These are phyloP conservation scores for Pseudogymnoascus sp. DNA, from an alignment of 2,329 filamentous ascomycete species.

Conservation along the genomic window DNA sequence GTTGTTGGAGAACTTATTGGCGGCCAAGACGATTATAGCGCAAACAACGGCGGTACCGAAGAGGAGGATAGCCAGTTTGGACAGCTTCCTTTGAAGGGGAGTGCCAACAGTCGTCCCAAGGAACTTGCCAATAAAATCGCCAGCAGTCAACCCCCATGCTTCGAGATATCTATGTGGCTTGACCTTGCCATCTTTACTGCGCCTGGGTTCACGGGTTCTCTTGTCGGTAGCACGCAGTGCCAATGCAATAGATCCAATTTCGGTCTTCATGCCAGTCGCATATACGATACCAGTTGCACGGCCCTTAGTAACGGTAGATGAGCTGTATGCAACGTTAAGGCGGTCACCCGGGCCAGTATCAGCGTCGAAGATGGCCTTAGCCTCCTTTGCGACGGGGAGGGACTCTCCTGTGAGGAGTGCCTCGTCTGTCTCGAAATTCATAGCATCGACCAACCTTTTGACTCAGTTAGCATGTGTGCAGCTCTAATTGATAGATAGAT, in stretches of 20 bases:
- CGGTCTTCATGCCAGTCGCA: constrained; percentile 51
- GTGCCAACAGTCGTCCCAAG: constrained; percentile 57
- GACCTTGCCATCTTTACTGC: constrained; percentile 39
- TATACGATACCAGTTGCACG: constrained; percentile 52
- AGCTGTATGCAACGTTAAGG: constrained; percentile 53
- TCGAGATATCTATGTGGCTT: constrained; percentile 39
- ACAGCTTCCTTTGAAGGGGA: constrained; percentile 57
- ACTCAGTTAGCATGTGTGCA: constrained; percentile 11
- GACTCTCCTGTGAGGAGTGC: constrained; percentile 55
- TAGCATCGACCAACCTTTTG: constrained; percentile 37
- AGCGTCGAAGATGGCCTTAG: constrained; percentile 38
- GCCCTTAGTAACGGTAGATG: constrained; percentile 53
- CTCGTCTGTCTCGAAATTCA: constrained; percentile 52
- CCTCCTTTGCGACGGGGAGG: constrained; percentile 45
- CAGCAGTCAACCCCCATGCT: constrained; percentile 34
- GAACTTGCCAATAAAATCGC: constrained; percentile 50
- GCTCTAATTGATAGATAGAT: background rate
- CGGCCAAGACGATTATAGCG: constrained; percentile 55
- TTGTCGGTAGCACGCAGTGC: constrained; percentile 46
- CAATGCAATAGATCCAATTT: constrained; percentile 56
- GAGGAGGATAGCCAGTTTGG: constrained; percentile 53
- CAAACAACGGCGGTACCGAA: constrained; percentile 56
- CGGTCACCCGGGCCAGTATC: constrained; percentile 51
- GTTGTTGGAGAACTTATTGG: constrained; percentile 43
- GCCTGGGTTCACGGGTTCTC: constrained; percentile 37